Evolutionary conservation across 306 rosid species (phyloP), one percentile per base, ranked within the genome.

Genomic region (Malus asiatica): DNA sequence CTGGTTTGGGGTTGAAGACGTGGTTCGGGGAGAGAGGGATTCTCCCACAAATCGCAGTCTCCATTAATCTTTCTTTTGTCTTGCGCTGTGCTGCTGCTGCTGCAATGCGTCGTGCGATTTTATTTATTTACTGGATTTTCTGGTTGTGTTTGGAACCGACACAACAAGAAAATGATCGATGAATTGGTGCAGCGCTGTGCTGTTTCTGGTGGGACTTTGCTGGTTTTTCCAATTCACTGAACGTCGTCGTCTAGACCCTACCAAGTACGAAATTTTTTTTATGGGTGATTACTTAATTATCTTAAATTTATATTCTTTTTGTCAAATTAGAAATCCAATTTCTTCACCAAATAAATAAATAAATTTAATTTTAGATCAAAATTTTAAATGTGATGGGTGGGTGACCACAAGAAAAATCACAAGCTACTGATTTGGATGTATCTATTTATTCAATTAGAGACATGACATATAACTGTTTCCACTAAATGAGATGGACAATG

Each of bases 1-100:
- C 96, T 61, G 96, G 80, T 59, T 76, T 84, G 19, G 82, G 83
- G 75, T 75, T 79, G 86, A 90, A 85, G 85, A 87, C 79, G 18
- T 80, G 83, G 82, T 81, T 88, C 69, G 93, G 87, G 19, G 97
- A 92, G 87, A 88, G 84, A 77, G 85, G 44, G 16, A 92, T 46
- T 79, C 89, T 87, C 82, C 91, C 88, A 22, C 85, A 84, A 42
- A 88, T 84, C 62, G 91, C 91, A 84, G 81, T 88, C 86, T 90
- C 88, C 97, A 92, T 92, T 62, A 33, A 68, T 68, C 71, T 42
- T 53, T 60, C 32, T 71, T 58, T 76, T 40, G 23, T 10, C 65
- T 51, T 18, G 33, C 40, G 33, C 40, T 51, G 12, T 42, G 55
- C 20, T 46, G 15, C 52, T 48, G 7, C 19, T 51, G 55, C 55